These are phyloP conservation scores for Leishmania mexicana DNA, from an alignment of 208 protist species.

Conservation along the genomic window DNA sequence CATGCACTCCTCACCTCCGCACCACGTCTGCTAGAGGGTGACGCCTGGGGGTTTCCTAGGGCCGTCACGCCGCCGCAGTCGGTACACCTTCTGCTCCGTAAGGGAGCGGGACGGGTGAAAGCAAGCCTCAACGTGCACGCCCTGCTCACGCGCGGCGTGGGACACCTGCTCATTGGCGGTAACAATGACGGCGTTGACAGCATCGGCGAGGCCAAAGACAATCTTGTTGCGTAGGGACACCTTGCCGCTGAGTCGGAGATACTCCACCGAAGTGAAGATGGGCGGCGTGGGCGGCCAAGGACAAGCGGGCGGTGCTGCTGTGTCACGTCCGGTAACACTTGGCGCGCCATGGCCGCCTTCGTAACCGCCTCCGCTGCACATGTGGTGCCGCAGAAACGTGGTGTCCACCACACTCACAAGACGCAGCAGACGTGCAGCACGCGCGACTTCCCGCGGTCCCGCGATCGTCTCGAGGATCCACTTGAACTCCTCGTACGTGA, in stretches of 20 bases:
- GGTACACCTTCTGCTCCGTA: slow-evolving; percentile 63
- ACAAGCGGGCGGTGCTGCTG: neutral
- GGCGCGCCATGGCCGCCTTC: neutral
- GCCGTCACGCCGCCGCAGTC: slow-evolving; percentile 40
- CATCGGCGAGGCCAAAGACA: slow-evolving; percentile 68
- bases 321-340: neutral
- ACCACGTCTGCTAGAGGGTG: neutral
- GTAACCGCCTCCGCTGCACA: neutral
- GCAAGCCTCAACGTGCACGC: slow-evolving; percentile 36
- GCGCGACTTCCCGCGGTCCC: slow-evolving; percentile 57
- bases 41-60: slow-evolving; percentile 45
- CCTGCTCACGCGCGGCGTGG: slow-evolving; percentile 46
- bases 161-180: slow-evolving; percentile 66
- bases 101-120: slow-evolving; percentile 72
- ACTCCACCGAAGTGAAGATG: slow-evolving; percentile 24
- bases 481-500: slow-evolving; percentile 68
- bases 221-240: slow-evolving; percentile 57
- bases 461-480: slow-evolving; percentile 84
- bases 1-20: neutral
- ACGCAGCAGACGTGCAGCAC: slow-evolving; percentile 48
- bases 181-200: slow-evolving; percentile 46
- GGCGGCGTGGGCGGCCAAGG: neutral
- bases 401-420: slow-evolving; percentile 51
- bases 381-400: slow-evolving; percentile 23
- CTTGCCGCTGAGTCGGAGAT: slow-evolving; percentile 32